phyloP scores from a whole-genome alignment of 495 filamentous ascomycete species.

The Arthonia radiata region DNA sequence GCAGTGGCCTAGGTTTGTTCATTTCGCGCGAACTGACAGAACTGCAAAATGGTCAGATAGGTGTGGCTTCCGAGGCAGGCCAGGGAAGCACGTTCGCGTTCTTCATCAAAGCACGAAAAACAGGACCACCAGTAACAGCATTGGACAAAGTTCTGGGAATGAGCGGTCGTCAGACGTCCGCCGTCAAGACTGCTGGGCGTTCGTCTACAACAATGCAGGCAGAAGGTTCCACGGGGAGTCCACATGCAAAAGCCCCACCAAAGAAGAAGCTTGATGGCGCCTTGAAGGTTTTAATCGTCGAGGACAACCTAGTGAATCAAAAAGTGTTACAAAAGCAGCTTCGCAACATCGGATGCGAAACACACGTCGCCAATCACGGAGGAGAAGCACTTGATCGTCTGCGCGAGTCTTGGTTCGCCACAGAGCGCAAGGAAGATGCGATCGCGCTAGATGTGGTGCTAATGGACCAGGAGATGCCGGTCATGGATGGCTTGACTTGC shows the following conservation, averaged over 20 bases:
- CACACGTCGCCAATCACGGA: slow-evolving; percentile 49
- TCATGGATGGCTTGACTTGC: slow-evolving; percentile 56
- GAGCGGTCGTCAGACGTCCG: background rate
- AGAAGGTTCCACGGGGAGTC: slow-evolving; percentile 3
- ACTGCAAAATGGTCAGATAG: slow-evolving; percentile 64
- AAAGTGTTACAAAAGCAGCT: slow-evolving; percentile 41
- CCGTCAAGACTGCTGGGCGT: slow-evolving; percentile 3
- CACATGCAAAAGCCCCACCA: slow-evolving; percentile 3
- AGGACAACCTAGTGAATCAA: slow-evolving; percentile 63
- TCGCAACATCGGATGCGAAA: slow-evolving; percentile 31
- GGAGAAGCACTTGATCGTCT: slow-evolving; percentile 41
- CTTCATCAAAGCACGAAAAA: slow-evolving; percentile 38
- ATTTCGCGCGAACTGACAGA: slow-evolving; percentile 57
- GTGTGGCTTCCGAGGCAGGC: slow-evolving; percentile 44
- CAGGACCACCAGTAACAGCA: slow-evolving; percentile 3
- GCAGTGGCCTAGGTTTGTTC: slow-evolving; percentile 62
- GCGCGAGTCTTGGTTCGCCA: slow-evolving; percentile 10
- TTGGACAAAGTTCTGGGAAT: background rate
- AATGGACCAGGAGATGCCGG: slow-evolving; percentile 72
- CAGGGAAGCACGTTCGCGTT: slow-evolving; percentile 68
- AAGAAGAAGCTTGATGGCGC: slow-evolving; percentile 2
- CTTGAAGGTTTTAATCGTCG: slow-evolving; percentile 40
- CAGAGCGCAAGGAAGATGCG: slow-evolving; percentile 1
- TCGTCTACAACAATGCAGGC: background rate
- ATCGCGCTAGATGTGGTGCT: slow-evolving; percentile 35